Conservation (phyloP, 495 filamentous ascomycete species). For the Daldinia caldariorum region DNA sequence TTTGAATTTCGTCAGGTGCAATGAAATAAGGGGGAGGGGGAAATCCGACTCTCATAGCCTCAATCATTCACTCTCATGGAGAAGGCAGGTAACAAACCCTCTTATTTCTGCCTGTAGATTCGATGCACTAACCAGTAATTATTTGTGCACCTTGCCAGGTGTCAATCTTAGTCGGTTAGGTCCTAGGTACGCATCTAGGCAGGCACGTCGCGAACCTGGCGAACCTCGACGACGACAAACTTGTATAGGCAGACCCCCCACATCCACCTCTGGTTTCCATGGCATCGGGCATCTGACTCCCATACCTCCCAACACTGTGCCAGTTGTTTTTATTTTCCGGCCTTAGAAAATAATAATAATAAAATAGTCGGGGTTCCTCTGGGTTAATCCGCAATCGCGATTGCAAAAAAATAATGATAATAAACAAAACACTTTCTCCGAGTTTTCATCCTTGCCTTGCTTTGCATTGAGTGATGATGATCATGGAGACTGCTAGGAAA, state of each 20-base stretch:
- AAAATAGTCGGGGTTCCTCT: too few species aligned
- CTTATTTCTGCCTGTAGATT: background rate
- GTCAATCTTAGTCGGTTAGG: too few species aligned
- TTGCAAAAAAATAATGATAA: background rate
- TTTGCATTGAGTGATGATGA: background rate
- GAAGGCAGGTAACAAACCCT: background rate
- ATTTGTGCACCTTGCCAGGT: background rate
- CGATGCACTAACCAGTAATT: background rate
- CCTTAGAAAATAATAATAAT: too few species aligned
- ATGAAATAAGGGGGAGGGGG: background rate
- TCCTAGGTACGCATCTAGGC: background rate
- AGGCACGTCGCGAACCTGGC: background rate
- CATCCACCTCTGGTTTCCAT: constrained; percentile 1
- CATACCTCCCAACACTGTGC: background rate
- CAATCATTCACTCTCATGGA: background rate
- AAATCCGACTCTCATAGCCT: background rate
- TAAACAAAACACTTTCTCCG: background rate
- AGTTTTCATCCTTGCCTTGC: background rate
- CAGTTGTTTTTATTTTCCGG: too few species aligned
- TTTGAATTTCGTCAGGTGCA: background rate
- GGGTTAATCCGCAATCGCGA: too few species aligned
- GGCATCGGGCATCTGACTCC: background rate
- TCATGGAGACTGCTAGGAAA: background rate
- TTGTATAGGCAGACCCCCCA: too few species aligned
- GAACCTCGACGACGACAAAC: background rate